A percentile compares a stretch with the other conserved stretches of the same genome.
Evolutionary conservation across 2,329 filamentous ascomycete genomes (phyloP).

Genomic region (Hypoxylon sp.): DNA sequence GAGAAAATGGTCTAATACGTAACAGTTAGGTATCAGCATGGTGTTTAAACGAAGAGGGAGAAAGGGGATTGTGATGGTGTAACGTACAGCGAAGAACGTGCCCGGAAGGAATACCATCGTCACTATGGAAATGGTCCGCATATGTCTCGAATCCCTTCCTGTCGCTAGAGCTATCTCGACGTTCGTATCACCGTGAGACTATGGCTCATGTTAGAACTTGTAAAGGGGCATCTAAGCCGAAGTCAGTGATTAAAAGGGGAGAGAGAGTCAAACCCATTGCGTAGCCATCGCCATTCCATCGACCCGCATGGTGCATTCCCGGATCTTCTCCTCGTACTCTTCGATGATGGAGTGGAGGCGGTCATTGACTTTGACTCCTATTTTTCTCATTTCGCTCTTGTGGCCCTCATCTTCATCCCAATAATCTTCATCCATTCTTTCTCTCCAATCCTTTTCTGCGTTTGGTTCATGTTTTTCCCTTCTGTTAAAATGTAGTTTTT

Average conservation of each 20-base stretch:
- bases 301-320: constrained; percentile 55
- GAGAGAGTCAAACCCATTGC: constrained; percentile 51
- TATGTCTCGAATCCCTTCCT: constrained; percentile 49
- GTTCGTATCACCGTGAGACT: constrained; percentile 52
- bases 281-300: constrained; percentile 56
- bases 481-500: neutral
- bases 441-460: neutral
- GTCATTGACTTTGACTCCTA: constrained; percentile 40
- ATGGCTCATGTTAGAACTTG: neutral
- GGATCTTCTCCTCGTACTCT: constrained; percentile 54
- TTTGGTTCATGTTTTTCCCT: neutral
- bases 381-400: constrained; percentile 16
- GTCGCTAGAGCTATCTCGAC: constrained; percentile 52
- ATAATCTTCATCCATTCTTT: neutral
- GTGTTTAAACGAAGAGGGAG: neutral
- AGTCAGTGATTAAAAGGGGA: neutral
- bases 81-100: constrained; percentile 52
- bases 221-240: neutral
- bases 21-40: neutral
- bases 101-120: constrained; percentile 55
- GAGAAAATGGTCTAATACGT: constrained; percentile 47
- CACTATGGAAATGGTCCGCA: constrained; percentile 52
- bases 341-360: constrained; percentile 47
- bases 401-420: neutral
- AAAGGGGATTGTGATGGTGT: neutral